Base-by-base conservation (phyloP, 306 rosid genomes). In the Rubus parviflorus region DNA sequence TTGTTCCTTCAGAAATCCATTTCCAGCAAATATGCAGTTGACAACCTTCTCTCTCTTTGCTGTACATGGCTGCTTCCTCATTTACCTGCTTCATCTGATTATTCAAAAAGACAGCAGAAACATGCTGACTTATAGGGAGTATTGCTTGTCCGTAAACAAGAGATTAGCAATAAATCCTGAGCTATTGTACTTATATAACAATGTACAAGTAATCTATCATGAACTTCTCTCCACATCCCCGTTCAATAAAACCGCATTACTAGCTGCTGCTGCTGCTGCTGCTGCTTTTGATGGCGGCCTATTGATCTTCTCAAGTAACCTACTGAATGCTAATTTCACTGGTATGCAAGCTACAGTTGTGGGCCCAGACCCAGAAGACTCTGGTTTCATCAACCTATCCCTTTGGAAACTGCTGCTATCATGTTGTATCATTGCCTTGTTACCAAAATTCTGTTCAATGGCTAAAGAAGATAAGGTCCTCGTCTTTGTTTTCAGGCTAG, bases 291-390 rank as follows among this genome's bases (percentile, higher is more conserved):
- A 84, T 57, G 98, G 97, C 38, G 97, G 97, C 94, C 97, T 89
- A 85, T 95, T 95, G 78, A 95, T 95, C 91, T 92, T 95, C 97
- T 92, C 99, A 58, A 95, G 93, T 87, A 95, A 91, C 87, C 99
- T 92, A 89, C 99, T 90, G 87, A 89, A 95, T 52, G 86, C 97
- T 85, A 95, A 83, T 73, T 92, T 89, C 67, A 95, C 97, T 20
- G 99, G 99, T 87, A 95, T 95, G 92, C 97, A 95, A n/a, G 97
- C 96, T 58, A 92, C 97, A 25, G 97, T 92, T 10, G 92, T 79
- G 81, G 87, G 89, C 68, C 87, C 91, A 17, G 70, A 41, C 17
- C 48, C 70, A 73, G 90, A 84, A 60, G 89, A 87, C 80, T 84
- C 96, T 46, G 96, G 92, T 77, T 92, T 95, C 65, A 82, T 84